Percentiles rank a stretch among this genome's conserved stretches.
These are phyloP conservation scores for Boletus mariae DNA, from an alignment of 1,284 basidiomycete species.

Conservation along the genomic window DNA sequence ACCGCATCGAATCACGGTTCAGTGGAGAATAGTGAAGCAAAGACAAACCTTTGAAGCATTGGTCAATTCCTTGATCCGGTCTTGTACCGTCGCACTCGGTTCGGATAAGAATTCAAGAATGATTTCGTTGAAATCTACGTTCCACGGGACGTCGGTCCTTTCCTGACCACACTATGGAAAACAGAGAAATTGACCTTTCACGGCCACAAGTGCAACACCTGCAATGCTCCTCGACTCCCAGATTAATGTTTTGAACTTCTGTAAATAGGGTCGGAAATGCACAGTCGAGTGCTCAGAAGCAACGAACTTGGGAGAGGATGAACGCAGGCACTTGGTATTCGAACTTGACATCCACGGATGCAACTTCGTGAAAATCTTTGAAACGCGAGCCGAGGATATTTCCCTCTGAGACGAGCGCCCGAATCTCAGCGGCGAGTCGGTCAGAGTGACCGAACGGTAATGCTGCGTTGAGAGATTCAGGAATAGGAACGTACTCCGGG, in stretches of 20 bases:
- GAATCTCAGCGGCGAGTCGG: slow-evolving; percentile 3
- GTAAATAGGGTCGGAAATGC: background rate
- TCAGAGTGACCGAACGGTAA: slow-evolving; percentile 16
- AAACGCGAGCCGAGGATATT: slow-evolving; percentile 13
- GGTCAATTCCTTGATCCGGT: slow-evolving; percentile 15
- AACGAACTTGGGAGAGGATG: slow-evolving; percentile 11
- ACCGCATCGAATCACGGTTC: no score
- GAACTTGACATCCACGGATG: slow-evolving; percentile 5
- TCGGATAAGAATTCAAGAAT: slow-evolving; percentile 20
- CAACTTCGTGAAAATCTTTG: slow-evolving; percentile 13
- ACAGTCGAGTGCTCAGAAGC: background rate
- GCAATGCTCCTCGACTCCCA: slow-evolving; percentile 20
- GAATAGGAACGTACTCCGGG: slow-evolving; percentile 6
- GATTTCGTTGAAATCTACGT: slow-evolving; percentile 20
- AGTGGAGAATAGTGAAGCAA: background rate
- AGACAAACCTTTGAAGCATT: slow-evolving; percentile 10
- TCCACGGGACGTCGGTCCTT: background rate
- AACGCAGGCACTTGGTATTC: slow-evolving; percentile 8
- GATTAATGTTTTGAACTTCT: slow-evolving; percentile 18
- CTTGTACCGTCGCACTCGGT: slow-evolving; percentile 8
- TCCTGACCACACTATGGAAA: background rate
- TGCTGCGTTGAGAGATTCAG: background rate
- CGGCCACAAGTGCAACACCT: slow-evolving; percentile 12
- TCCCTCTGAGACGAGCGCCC: slow-evolving; percentile 15
- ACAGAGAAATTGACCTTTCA: slow-evolving; percentile 10